A percentile compares a stretch with the other conserved stretches of the same genome.
Conservation (phyloP, 1,284 basidiomycete genomes). For the Papiliotrema nemorosa region DNA sequence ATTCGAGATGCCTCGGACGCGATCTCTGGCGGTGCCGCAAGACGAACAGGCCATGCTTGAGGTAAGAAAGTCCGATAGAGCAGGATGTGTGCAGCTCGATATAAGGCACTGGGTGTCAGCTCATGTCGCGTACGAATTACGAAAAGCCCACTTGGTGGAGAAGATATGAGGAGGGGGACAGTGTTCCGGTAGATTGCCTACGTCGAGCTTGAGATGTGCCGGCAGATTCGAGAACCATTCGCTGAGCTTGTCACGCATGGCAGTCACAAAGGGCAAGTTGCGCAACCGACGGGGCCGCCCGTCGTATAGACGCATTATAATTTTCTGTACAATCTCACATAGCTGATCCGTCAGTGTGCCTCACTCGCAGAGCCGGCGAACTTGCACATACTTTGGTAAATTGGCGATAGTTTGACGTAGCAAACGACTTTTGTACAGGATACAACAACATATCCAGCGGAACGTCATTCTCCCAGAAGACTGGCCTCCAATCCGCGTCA, state of each 20-base stretch:
- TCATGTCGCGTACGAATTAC: not conserved
- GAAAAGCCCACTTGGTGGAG: constrained; percentile 14
- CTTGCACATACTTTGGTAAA: constrained; percentile 10
- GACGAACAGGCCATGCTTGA: constrained; percentile 2
- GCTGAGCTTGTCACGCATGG: constrained; percentile 6
- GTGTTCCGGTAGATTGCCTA: constrained; percentile 4
- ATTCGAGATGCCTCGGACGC: constrained; percentile 1
- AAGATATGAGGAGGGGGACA: constrained; percentile 20
- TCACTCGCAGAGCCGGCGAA: not conserved
- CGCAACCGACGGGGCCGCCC: constrained; percentile 7
- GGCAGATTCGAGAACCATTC: constrained; percentile 10
- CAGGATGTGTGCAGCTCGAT: constrained; percentile 15
- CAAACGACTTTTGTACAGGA: constrained; percentile 8
- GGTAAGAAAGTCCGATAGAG: constrained; percentile 16
- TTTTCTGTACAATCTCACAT: constrained; percentile 16
- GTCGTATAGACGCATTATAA: constrained; percentile 16
- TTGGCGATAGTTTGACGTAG: constrained; percentile 9
- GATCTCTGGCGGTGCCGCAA: constrained; percentile 3
- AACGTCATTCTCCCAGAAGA: constrained; percentile 5
- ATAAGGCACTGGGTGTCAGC: constrained; percentile 11
- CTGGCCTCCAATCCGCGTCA: constrained; percentile 11
- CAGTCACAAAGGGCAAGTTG: constrained; percentile 4
- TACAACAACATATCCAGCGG: constrained; percentile 7
- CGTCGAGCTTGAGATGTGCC: constrained; percentile 9
- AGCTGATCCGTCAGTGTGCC: constrained; percentile 6